Percentiles rank a stretch among this genome's conserved stretches.
phyloP scores from a whole-genome alignment of 768 basidiomycete genomes.

The Gyrodon lividus region DNA sequence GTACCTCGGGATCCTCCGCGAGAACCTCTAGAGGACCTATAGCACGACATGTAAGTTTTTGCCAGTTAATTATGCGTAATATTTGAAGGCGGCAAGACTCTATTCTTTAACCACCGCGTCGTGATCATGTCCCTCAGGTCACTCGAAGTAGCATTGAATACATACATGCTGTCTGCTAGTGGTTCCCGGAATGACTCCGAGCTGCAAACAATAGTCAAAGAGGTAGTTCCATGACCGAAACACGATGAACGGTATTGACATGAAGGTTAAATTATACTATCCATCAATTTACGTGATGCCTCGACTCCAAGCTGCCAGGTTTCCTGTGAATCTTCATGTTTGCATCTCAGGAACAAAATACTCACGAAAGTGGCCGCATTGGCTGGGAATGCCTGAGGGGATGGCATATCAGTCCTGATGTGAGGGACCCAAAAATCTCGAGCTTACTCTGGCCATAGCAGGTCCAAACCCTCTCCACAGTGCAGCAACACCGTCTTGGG shows the following conservation, averaged over 20 bases:
- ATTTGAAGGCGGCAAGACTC: too few species aligned
- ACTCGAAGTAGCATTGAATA: neutral
- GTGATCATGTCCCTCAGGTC: neutral
- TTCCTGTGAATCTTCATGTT: constrained; percentile 1
- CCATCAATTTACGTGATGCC: constrained; percentile 79
- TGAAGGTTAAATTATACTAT: constrained; percentile 52
- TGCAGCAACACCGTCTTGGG: constrained; percentile 79
- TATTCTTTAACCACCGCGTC: too few species aligned
- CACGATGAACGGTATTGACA: neutral
- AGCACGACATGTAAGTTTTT: too few species aligned
- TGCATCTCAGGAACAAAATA: constrained; percentile 15
- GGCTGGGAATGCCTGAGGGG: constrained; percentile 86
- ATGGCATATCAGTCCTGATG: constrained; percentile 1
- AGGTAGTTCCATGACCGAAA: constrained; percentile 3
- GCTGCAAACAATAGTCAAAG: neutral
- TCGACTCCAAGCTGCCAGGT: constrained; percentile 81
- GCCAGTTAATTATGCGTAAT: too few species aligned
- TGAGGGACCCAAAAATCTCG: neutral
- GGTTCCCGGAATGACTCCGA: neutral
- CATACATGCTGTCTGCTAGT: neutral
- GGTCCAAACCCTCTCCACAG: constrained; percentile 98
- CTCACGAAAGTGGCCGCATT: constrained; percentile 93
- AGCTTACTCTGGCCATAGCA: constrained; percentile 85
- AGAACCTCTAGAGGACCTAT: too few species aligned
- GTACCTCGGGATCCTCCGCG: too few species aligned